Percentiles rank a stretch among this genome's conserved stretches.
Conservation (phyloP, 352 stramenopile genomes). For the Lagenidium sp. region DNA sequence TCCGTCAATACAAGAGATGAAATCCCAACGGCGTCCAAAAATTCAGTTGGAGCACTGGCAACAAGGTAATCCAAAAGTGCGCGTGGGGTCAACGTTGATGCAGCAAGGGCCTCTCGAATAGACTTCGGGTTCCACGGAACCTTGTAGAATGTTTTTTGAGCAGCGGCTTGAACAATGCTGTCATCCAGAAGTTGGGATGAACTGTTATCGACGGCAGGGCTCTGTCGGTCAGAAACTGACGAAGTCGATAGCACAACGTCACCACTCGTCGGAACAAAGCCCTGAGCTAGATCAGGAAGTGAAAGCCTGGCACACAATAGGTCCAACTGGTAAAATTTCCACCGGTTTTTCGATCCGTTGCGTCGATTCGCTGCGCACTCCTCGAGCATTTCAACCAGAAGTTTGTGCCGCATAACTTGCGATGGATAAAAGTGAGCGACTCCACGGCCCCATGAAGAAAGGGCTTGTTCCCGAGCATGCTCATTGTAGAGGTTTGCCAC, state of each 20-base stretch:
- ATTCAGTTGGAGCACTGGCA: slow-evolving; percentile 36
- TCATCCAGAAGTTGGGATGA: slow-evolving; percentile 66
- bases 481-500: slow-evolving; percentile 34
- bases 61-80: slow-evolving; percentile 65
- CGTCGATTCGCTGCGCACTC: slow-evolving; percentile 37
- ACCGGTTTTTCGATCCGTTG: slow-evolving; percentile 22
- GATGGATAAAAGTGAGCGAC: slow-evolving; percentile 69
- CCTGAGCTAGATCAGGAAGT: slow-evolving; percentile 63
- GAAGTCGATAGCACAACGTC: slow-evolving; percentile 35
- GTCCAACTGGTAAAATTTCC: slow-evolving; percentile 70
- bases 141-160: slow-evolving; percentile 53
- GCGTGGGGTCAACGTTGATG: slow-evolving; percentile 47
- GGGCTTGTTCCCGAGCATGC: slow-evolving; percentile 60
- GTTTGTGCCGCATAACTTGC: slow-evolving; percentile 46
- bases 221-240: neutral
- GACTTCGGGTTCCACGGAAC: slow-evolving; percentile 44
- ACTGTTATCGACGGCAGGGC: too few relatives aligned
- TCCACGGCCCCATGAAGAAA: slow-evolving; percentile 53
- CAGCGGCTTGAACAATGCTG: slow-evolving; percentile 43
- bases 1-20: slow-evolving; percentile 24
- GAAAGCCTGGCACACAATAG: slow-evolving; percentile 69
- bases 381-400: slow-evolving; percentile 40
- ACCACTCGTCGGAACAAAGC: slow-evolving; percentile 61
- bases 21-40: slow-evolving; percentile 42
- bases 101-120: slow-evolving; percentile 47